A percentile compares a stretch with the other conserved stretches of the same genome.
Conservation (phyloP, 495 filamentous ascomycete species). For the Margaritispora aquatica region DNA sequence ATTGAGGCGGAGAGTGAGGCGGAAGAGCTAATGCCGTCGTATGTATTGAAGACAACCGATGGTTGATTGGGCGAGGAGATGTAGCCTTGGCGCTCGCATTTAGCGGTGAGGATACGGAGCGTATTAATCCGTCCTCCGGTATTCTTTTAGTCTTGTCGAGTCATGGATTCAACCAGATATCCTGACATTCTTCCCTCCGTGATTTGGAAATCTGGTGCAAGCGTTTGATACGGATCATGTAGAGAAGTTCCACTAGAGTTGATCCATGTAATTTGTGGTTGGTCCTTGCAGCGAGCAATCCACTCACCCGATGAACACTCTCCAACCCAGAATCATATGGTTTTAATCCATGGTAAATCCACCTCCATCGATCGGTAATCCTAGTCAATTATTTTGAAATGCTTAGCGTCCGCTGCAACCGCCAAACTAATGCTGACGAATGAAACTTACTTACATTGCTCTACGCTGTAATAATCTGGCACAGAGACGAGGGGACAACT, state of each 20-base stretch:
- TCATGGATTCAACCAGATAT: background rate
- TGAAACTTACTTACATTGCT: too few relatives aligned
- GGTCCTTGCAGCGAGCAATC: background rate
- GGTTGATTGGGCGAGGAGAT: background rate
- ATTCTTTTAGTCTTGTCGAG: background rate
- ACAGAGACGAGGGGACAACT: background rate
- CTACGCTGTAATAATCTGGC: too few relatives aligned
- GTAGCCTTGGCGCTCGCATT: background rate
- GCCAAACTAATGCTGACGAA: too few relatives aligned
- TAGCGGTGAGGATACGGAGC: background rate
- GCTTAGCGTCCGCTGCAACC: background rate
- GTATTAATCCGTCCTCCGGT: background rate
- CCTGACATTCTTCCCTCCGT: background rate
- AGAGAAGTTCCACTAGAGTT: background rate
- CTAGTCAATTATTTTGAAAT: background rate
- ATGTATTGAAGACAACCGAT: background rate
- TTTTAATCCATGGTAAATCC: background rate
- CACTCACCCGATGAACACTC: background rate
- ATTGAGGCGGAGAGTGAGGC: background rate
- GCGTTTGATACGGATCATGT: background rate
- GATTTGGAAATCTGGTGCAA: background rate
- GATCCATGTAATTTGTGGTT: background rate
- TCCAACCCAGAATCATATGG: too few relatives aligned
- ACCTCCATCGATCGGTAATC: background rate
- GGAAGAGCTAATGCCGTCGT: background rate